A percentile compares a stretch with the other conserved stretches of the same genome.
phyloP scores from a whole-genome alignment of 2,329 filamentous ascomycete species.

The Trichoderma citrinoviride region DNA sequence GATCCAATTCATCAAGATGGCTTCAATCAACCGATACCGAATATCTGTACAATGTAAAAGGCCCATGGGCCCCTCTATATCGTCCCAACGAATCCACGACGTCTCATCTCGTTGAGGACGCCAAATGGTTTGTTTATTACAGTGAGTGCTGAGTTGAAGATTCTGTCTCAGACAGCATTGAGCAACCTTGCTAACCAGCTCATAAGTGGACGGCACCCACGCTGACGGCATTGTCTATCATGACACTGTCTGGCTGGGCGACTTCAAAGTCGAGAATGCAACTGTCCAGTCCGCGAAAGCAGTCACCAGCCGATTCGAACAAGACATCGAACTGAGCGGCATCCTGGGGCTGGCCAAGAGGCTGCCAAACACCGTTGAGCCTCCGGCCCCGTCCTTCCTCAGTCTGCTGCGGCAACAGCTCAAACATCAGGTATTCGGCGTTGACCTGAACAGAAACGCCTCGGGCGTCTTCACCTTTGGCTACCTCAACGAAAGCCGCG shows the following conservation, averaged over 20 bases:
- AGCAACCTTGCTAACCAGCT: not conserved
- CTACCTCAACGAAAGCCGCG: constrained; percentile 41
- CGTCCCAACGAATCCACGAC: constrained; percentile 46
- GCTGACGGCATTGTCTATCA: constrained; percentile 50
- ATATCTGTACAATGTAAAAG: constrained; percentile 35
- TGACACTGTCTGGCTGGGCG: constrained; percentile 49
- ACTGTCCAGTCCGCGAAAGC: constrained; percentile 49
- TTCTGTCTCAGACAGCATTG: not conserved
- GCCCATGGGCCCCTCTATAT: constrained; percentile 42
- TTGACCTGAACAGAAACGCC: constrained; percentile 48
- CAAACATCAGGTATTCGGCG: constrained; percentile 45
- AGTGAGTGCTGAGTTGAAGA: constrained; percentile 37
- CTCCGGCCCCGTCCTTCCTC: constrained; percentile 45
- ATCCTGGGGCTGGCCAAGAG: constrained; percentile 52
- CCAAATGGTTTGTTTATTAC: constrained; percentile 50
- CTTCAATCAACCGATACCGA: constrained; percentile 50
- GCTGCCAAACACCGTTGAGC: constrained; percentile 44
- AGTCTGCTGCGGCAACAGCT: constrained; percentile 44
- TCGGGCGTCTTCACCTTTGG: constrained; percentile 54
- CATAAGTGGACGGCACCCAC: constrained; percentile 43
- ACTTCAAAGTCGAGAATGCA: constrained; percentile 43
- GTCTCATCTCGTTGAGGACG: constrained; percentile 40
- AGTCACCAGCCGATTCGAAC: constrained; percentile 45
- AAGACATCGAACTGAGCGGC: constrained; percentile 45
- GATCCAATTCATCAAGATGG: constrained; percentile 42